These are phyloP conservation scores for Cucurbita pepo DNA, from an alignment of 306 rosid genomes.

Conservation along the genomic window DNA sequence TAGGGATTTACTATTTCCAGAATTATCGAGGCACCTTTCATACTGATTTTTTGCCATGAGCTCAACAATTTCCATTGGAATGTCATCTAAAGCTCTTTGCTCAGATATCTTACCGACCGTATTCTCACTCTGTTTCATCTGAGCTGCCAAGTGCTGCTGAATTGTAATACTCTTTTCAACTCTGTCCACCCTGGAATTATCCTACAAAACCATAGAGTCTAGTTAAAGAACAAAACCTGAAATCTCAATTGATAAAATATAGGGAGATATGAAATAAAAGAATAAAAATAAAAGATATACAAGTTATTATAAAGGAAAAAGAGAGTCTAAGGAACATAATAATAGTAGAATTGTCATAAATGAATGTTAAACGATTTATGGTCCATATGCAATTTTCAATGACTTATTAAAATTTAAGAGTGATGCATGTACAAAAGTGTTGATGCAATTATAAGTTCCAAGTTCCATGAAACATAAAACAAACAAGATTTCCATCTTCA, in stretches of 20 bases:
- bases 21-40: conserved; percentile 60
- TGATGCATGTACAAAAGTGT: background rate
- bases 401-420: background rate
- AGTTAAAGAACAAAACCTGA: background rate
- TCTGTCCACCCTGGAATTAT: conserved; percentile 28
- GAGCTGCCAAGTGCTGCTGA: conserved; percentile 23
- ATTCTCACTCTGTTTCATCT: conserved; percentile 29
- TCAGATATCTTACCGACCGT: conserved; percentile 17
- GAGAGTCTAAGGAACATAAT: background rate
- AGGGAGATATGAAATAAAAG: background rate
- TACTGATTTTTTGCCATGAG: conserved; percentile 79
- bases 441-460: background rate
- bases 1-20: conserved; percentile 20
- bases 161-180: conserved; percentile 24
- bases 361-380: background rate
- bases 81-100: conserved; percentile 57
- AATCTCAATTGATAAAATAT: conserved; percentile 17
- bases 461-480: background rate
- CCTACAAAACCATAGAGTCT: conserved; percentile 29
- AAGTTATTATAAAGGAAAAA: background rate
- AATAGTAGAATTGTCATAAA: background rate
- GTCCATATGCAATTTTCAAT: background rate
- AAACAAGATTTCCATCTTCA: background rate
- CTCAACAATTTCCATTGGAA: conserved; percentile 94
- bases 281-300: background rate